Base-by-base conservation (phyloP, 345 rosid genomes). In the Rubroshorea leprosula region DNA sequence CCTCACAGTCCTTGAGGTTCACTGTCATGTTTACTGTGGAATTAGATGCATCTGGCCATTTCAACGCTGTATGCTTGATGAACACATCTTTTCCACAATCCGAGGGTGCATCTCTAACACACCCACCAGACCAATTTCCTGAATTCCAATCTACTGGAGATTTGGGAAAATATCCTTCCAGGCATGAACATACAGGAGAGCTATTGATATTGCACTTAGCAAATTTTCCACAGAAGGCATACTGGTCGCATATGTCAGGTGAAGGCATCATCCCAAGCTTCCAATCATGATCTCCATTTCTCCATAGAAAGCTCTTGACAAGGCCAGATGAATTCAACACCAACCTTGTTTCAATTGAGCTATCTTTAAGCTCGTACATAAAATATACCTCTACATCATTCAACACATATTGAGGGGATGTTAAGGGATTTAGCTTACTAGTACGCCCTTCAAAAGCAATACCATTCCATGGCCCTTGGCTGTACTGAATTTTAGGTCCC, bases 381-480 rank as follows among this genome's bases (percentile, higher is more conserved):
- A 68, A 74, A 46, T 50, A 80, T 0, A 78, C 74, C 60, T 74
- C 83, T 0, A 56, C 29, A 5, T 70, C 58, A 44, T 65, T 54
- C 0, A 61, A 53, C 5, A 74, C 61, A 31, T 77, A 78, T 22
- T 19, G 17, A n/a, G 47, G 73, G 0, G 52, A 59, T 1, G 64
- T 59, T 16, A 54, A 2, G 12, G 66, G 20, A 22, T 70, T 51
- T 7, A 52, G 59, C 49, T 60, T 27, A 67, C 78, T 51, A 9
- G 54, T 63, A 1, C 56, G 47, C 29, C 82, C 87, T 17, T 80
- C 70, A 15, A 70, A 78, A 17, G 73, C 43, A 1, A 56, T 14
- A 3, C 87, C 85, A 39, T 79, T 80, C 83, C 83, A 79, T 6
- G 82, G 63, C 2, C 85, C 87, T 0, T 74, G 41, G 1, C 85